Base-by-base conservation (phyloP, 2,329 filamentous ascomycete species). In the Colletotrichum tanaceti region DNA sequence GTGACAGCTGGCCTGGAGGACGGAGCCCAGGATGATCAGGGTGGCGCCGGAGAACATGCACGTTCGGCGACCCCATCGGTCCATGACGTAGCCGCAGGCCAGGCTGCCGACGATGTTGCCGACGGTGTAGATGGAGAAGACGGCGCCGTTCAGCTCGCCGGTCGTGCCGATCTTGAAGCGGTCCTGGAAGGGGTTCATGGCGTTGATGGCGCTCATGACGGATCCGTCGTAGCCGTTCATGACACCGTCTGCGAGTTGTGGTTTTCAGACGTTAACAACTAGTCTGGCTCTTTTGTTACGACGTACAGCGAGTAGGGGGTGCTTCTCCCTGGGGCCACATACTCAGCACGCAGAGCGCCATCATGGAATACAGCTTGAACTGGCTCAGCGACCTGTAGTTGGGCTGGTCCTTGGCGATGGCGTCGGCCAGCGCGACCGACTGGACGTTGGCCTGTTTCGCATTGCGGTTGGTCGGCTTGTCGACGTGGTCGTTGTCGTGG, bases 191-290 rank as follows among this genome's bases (percentile, higher is more conserved):
- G 66, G 71, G 11, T 62, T 18, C 71, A 72, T 72, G 14, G 71
- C 71, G 24, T 71, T 71, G 53, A 72, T 72, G 28, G 71, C 63
- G 24, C 57, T 65, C 66, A 72, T 72, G 58, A 72, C 70, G 3
- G 66, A 70, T 10, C 71, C 71, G 24, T 70, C 68, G 22, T 63
- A 70, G 22, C 68, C 64, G 14, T 70, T 70, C 68, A 70, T 70
- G 20, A 68, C 50, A 5, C 68, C 68, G 1, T 68, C 60, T 63
- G 16, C 3, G 4, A 14, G 18, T 18, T 7, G 32, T n/a, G n/a
- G n/a, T n/a, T 35, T 18, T 9, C 7, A 7, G 28, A 32, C 1
- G 10, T 44, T 4, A n/a, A n/a, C n/a, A n/a, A n/a, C n/a, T n/a
- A 41, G 24, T 18, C 10, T 22, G 22, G 5, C 10, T 1, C 35